Conservation (phyloP, 2,329 filamentous ascomycete genomes). For the Monilinia polystroma region DNA sequence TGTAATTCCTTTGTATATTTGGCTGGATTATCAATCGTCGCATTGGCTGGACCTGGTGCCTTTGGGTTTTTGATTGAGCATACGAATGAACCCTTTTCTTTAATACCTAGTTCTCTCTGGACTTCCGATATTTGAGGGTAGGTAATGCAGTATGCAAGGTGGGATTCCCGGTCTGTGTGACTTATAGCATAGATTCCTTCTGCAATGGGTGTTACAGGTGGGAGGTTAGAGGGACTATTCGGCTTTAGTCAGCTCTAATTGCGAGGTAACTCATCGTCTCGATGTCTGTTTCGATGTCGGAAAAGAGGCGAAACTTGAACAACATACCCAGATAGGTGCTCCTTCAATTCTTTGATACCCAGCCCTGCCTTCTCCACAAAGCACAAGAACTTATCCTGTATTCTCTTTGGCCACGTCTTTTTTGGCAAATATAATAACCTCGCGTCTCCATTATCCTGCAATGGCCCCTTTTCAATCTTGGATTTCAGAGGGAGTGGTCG, state of each 20-base stretch:
- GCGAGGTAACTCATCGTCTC: not conserved
- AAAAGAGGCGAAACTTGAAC: not conserved
- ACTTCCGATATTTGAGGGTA: slow-evolving; percentile 71
- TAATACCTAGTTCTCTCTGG: slow-evolving; percentile 72
- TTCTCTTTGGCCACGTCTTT: slow-evolving; percentile 72
- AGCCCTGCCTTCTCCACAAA: slow-evolving; percentile 76
- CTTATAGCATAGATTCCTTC: slow-evolving; percentile 86
- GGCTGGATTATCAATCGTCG: slow-evolving; percentile 60
- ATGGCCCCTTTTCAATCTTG: slow-evolving; percentile 56
- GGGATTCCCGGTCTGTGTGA: slow-evolving; percentile 66
- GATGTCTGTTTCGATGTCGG: not conserved
- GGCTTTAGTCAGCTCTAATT: not conserved
- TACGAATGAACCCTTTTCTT: slow-evolving; percentile 71
- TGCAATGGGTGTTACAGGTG: slow-evolving; percentile 71
- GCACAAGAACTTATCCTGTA: slow-evolving; percentile 70
- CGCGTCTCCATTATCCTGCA: slow-evolving; percentile 57
- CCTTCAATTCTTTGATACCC: slow-evolving; percentile 67
- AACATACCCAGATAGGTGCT: slow-evolving; percentile 60
- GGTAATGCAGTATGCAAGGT: slow-evolving; percentile 78
- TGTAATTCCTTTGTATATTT: slow-evolving; percentile 71
- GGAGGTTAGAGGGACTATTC: slow-evolving; percentile 35
- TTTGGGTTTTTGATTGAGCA: slow-evolving; percentile 79
- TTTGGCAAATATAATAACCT: slow-evolving; percentile 79
- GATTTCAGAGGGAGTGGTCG: slow-evolving; percentile 69
- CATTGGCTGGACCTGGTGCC: slow-evolving; percentile 54